phyloP scores from a whole-genome alignment of 2,329 filamentous ascomycete genomes.

The Colletotrichum chrysophilum region DNA sequence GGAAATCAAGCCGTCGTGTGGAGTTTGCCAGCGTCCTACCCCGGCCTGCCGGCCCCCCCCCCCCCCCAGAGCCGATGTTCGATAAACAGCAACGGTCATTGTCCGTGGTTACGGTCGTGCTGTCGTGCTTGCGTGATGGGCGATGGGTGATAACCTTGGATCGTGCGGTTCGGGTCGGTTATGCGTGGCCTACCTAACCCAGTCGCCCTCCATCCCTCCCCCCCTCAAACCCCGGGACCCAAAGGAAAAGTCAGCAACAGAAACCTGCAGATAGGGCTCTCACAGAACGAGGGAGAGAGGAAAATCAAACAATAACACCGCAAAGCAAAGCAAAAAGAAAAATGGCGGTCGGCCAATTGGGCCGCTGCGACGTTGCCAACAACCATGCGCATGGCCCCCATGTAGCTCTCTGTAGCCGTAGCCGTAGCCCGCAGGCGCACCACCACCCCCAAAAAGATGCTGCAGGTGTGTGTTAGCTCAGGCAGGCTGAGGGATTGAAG shows the following conservation, averaged over 20 bases:
- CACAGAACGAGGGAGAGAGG: neutral
- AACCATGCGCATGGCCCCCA: neutral
- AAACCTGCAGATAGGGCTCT: neutral
- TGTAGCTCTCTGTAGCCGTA: neutral
- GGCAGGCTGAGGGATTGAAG: neutral
- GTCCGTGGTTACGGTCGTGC: neutral
- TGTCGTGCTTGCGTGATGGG: neutral
- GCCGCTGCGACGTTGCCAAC: conserved; percentile 1
- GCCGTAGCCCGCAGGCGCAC: neutral
- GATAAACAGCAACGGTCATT: neutral
- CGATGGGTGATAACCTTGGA: no score
- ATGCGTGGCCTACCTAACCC: neutral
- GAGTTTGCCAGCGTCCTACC: no score
- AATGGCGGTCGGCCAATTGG: neutral
- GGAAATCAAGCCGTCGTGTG: neutral
- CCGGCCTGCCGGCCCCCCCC: neutral
- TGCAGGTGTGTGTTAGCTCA: neutral
- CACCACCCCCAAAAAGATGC: neutral
- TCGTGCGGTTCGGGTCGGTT: conserved; percentile 1
- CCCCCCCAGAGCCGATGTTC: neutral
- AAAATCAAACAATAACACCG: neutral
- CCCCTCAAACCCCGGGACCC: neutral
- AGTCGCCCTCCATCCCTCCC: neutral
- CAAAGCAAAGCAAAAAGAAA: neutral
- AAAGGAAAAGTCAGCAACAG: neutral